Evolutionary conservation across 2,329 filamentous ascomycete species (phyloP).

Genomic region (Nemania diffusa): DNA sequence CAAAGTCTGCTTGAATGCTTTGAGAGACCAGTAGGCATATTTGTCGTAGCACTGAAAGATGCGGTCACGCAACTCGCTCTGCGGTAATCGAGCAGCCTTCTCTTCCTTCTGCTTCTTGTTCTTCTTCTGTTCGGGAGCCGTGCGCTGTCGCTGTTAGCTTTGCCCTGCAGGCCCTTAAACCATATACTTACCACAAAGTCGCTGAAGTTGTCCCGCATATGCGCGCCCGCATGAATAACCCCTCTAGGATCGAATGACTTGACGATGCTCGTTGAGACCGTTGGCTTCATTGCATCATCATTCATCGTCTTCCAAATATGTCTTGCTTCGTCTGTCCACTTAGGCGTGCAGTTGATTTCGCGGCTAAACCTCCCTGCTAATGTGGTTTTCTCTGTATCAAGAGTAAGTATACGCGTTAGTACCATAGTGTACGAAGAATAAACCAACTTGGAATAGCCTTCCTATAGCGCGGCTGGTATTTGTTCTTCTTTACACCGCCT

Average conservation of each 20-base stretch:
- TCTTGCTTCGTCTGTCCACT: constrained; percentile 76
- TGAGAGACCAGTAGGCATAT: constrained; percentile 95
- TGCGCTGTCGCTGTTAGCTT: constrained; percentile 41
- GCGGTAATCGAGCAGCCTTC: constrained; percentile 81
- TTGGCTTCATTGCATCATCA: constrained; percentile 69
- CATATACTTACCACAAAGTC: constrained; percentile 66
- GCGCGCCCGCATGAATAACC: constrained; percentile 68
- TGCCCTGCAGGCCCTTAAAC: not conserved
- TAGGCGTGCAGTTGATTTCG: constrained; percentile 79
- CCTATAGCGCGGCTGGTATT: constrained; percentile 70
- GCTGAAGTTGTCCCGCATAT: constrained; percentile 59
- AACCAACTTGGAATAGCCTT: constrained; percentile 79
- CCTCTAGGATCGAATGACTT: constrained; percentile 59
- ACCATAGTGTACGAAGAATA: constrained; percentile 1
- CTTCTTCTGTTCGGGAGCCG: constrained; percentile 62
- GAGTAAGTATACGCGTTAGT: constrained; percentile 26
- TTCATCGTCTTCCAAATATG: constrained; percentile 68
- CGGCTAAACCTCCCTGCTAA: constrained; percentile 78
- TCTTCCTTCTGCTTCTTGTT: constrained; percentile 71
- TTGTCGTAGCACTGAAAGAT: constrained; percentile 85
- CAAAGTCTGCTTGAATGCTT: constrained; percentile 78
- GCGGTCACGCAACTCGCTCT: constrained; percentile 86
- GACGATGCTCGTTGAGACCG: constrained; percentile 61
- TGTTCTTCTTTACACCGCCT: constrained; percentile 58
- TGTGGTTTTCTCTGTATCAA: constrained; percentile 75